These are phyloP conservation scores for Aspergillus sp. DNA, from an alignment of 2,329 filamentous ascomycete species.

Conservation along the genomic window DNA sequence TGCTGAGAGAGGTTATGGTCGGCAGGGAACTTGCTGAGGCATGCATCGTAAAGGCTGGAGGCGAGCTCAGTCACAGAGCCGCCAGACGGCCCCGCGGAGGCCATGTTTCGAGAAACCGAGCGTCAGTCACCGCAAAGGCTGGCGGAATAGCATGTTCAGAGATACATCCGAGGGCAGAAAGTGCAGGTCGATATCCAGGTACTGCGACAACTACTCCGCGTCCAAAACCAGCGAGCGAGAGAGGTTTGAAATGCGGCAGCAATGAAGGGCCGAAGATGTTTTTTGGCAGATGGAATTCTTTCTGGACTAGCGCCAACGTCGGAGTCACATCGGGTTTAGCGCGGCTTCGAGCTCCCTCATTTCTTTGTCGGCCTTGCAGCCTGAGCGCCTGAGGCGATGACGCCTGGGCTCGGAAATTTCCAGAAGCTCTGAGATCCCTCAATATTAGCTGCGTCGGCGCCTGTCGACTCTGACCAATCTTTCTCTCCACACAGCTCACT, in stretches of 20 bases:
- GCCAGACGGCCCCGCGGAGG: constrained; percentile 34
- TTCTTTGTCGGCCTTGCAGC: constrained; percentile 18
- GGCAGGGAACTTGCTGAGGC: constrained; percentile 37
- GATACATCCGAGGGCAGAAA: constrained; percentile 17
- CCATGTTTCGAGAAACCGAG: constrained; percentile 28
- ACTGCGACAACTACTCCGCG: not conserved
- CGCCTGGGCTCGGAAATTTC: constrained; percentile 42
- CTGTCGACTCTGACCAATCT: constrained; percentile 8
- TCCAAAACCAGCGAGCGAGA: not conserved
- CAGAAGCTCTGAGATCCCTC: constrained; percentile 40
- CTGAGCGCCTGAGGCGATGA: constrained; percentile 20
- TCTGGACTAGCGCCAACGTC: constrained; percentile 23
- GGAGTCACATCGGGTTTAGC: constrained; percentile 20
- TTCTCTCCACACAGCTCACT: constrained; percentile 6
- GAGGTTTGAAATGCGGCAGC: not conserved
- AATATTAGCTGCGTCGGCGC: constrained; percentile 18
- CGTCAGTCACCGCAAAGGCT: constrained; percentile 32
- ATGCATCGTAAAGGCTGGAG: constrained; percentile 47
- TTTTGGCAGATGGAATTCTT: constrained; percentile 26
- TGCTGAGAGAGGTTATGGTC: constrained; percentile 49
- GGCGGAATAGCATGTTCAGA: constrained; percentile 35
- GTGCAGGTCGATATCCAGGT: not conserved
- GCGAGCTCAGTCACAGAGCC: constrained; percentile 39
- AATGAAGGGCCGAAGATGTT: constrained; percentile 21
- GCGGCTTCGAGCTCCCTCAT: constrained; percentile 8